These are phyloP conservation scores for Urochloa ruziziensis DNA, from an alignment of 176 grass and related monocot species.

Conservation along the genomic window DNA sequence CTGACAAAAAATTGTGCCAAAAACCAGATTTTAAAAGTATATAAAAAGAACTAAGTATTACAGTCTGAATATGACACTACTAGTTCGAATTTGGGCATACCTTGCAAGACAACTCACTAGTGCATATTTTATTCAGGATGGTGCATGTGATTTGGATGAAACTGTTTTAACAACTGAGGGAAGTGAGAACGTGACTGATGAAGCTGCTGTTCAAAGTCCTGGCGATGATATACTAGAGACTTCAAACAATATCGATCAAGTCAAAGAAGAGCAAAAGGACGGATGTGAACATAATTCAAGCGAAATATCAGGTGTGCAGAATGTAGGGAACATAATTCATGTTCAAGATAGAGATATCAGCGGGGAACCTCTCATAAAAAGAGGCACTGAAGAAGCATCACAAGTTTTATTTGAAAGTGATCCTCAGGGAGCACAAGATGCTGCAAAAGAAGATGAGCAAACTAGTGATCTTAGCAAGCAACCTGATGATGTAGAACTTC, in stretches of 20 bases:
- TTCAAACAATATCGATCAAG: conserved; percentile 24
- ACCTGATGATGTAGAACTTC: too few relatives aligned
- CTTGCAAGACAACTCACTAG: conserved; percentile 11
- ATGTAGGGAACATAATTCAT: conserved; percentile 10
- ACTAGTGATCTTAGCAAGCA: too few relatives aligned
- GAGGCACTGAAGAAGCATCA: background rate
- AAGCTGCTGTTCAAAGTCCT: conserved; percentile 20
- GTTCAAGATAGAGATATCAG: conserved; percentile 1
- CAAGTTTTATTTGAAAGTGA: background rate
- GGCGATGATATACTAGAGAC: conserved; percentile 12
- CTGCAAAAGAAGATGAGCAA: too few relatives aligned
- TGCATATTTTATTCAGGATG: conserved; percentile 34
- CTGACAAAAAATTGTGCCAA: too few relatives aligned
- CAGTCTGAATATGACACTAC: background rate
- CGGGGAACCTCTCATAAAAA: background rate
- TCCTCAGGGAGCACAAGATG: too few relatives aligned
- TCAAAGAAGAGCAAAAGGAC: conserved; percentile 31
- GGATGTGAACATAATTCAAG: conserved; percentile 26
- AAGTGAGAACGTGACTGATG: background rate
- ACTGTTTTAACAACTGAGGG: conserved; percentile 16
- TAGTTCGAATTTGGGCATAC: conserved; percentile 7
- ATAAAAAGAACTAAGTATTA: background rate
- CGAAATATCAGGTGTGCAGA: background rate
- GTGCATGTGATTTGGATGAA: conserved; percentile 23
- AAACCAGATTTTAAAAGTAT: conserved; percentile 15